Conservation (phyloP, 164 flowering plant species). For the Umbellularia californica region DNA sequence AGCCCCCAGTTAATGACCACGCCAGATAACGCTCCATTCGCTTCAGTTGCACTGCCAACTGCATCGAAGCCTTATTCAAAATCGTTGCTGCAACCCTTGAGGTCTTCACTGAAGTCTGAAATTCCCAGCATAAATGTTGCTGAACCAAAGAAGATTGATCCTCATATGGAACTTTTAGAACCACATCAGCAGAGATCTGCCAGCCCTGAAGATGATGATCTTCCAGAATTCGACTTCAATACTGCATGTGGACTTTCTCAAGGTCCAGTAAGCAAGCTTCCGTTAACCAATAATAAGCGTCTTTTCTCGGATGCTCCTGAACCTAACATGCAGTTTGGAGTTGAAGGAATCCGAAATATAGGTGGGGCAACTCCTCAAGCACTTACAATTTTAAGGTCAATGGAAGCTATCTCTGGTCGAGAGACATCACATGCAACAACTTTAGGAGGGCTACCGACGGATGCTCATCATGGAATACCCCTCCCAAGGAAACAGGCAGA, state of each 20-base stretch:
- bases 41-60: conserved; percentile 12
- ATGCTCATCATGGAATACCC: conserved; percentile 11
- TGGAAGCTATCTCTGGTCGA: conserved; percentile 8
- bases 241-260: conserved; percentile 28
- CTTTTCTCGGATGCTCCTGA: conserved; percentile 9
- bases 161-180: conserved; percentile 7
- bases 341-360: conserved; percentile 13
- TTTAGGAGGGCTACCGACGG: conserved; percentile 4
- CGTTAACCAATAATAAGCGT: background rate
- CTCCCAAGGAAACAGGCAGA: conserved; percentile 5
- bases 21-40: conserved; percentile 6
- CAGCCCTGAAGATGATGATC: conserved; percentile 43
- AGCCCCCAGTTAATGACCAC: conserved; percentile 2
- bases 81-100: background rate
- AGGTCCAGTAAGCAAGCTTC: conserved; percentile 10
- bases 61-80: conserved; percentile 4
- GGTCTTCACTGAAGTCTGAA: background rate
- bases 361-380: conserved; percentile 5
- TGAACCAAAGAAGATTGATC: conserved; percentile 11
- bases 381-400: background rate
- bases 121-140: background rate
- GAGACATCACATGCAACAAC: conserved; percentile 1
- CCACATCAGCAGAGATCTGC: conserved; percentile 4
- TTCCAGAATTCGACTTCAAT: conserved; percentile 51
- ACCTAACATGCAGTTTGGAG: conserved; percentile 13